These are phyloP conservation scores for Zelopaecilomyces penicillatus DNA, from an alignment of 2,329 filamentous ascomycete species.

Conservation along the genomic window DNA sequence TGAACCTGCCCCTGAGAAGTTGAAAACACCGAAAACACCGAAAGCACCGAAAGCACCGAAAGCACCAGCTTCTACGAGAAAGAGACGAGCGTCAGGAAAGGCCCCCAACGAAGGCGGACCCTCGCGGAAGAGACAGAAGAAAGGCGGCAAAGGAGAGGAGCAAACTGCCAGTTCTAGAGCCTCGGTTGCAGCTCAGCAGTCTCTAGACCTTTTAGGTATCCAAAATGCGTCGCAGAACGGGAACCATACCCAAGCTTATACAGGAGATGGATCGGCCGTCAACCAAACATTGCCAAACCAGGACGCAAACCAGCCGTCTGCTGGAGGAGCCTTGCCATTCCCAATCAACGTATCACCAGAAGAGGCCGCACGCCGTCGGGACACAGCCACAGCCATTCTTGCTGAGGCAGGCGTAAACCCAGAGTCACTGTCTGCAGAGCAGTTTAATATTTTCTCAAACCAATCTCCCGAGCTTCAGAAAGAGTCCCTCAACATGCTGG, in stretches of 20 bases:
- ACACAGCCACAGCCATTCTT: conserved; percentile 41
- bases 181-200: not conserved
- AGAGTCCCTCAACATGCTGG: conserved; percentile 47
- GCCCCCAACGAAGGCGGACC: conserved; percentile 17
- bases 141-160: conserved; percentile 6
- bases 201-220: not conserved
- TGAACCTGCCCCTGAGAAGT: conserved; percentile 18
- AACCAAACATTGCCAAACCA: conserved; percentile 3
- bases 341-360: conserved; percentile 30
- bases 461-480: conserved; percentile 48
- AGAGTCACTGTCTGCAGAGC: conserved; percentile 42
- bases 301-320: conserved; percentile 7
- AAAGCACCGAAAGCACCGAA: conserved; percentile 19
- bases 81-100: conserved; percentile 16
- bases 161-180: too few species aligned
- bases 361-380: conserved; percentile 42
- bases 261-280: conserved; percentile 1
- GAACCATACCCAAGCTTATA: conserved; percentile 5
- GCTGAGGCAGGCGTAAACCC: conserved; percentile 41
- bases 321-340: conserved; percentile 10
- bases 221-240: not conserved
- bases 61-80: conserved; percentile 19
- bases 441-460: conserved; percentile 52
- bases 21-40: conserved; percentile 11
- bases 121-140: conserved; percentile 21